Conservation (phyloP, 305 asterid genomes). For the Salvia sclarea region DNA sequence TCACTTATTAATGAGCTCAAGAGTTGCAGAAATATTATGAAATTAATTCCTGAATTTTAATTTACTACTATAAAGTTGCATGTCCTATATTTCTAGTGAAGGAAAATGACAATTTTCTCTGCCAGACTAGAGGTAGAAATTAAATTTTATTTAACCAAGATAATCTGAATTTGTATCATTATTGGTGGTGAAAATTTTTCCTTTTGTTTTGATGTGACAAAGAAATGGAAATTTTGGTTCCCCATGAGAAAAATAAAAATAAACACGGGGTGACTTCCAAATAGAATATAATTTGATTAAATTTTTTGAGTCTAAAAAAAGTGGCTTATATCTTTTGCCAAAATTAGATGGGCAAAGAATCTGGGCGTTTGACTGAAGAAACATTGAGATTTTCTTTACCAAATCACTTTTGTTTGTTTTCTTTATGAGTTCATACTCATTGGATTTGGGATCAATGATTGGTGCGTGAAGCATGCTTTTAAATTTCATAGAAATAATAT, state of each 20-base stretch:
- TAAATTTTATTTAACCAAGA: constrained; percentile 7
- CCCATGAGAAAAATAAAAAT: constrained; percentile 8
- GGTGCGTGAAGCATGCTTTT: constrained; percentile 10
- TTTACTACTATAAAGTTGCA: constrained; percentile 12
- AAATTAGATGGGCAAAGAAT: constrained; percentile 25
- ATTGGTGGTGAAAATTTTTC: constrained; percentile 13
- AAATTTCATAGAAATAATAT: constrained; percentile 1
- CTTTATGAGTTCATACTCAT: not conserved
- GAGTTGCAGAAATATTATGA: not conserved
- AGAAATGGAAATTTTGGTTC: constrained; percentile 24
- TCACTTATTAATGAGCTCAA: too few species aligned
- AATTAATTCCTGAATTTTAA: not conserved
- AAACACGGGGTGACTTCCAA: constrained; percentile 14
- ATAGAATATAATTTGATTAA: constrained; percentile 5
- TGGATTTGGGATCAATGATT: constrained; percentile 21
- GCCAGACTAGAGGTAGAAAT: constrained; percentile 29
- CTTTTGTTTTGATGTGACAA: constrained; percentile 8
- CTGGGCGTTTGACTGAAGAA: constrained; percentile 11
- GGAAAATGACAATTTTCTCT: constrained; percentile 14
- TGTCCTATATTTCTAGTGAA: constrained; percentile 14
- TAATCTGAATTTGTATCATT: constrained; percentile 10
- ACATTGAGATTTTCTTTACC: constrained; percentile 11
- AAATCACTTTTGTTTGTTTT: constrained; percentile 28
- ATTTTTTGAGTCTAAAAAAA: not conserved
- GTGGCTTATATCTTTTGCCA: constrained; percentile 22